These are phyloP conservation scores for Microdochium bolleyi DNA, from an alignment of 2,329 filamentous ascomycete genomes.

Conservation along the genomic window DNA sequence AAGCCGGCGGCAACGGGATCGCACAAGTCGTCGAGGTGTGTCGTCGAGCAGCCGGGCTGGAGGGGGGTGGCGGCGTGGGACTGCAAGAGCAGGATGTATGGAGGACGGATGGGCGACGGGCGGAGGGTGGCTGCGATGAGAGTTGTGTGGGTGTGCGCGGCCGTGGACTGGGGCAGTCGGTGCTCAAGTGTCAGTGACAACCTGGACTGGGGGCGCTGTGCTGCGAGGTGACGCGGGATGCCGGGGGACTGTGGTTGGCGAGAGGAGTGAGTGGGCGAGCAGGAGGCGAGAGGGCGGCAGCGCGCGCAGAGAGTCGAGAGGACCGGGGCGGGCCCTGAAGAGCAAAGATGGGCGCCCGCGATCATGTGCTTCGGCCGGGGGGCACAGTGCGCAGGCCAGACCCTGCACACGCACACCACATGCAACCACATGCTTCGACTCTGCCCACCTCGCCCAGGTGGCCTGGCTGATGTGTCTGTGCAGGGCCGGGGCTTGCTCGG, in stretches of 20 bases:
- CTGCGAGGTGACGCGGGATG: not conserved
- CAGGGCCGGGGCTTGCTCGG: too few relatives aligned
- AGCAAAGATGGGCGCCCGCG: too few relatives aligned
- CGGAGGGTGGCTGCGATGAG: not conserved
- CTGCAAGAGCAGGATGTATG: not conserved
- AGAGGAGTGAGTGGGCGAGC: not conserved
- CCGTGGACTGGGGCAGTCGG: not conserved
- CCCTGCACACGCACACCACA: too few relatives aligned
- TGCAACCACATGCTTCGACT: too few relatives aligned
- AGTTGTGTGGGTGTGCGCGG: too few relatives aligned
- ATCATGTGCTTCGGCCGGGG: too few relatives aligned
- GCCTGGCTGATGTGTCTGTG: too few relatives aligned
- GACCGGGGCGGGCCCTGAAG: too few relatives aligned
- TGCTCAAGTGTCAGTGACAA: not conserved
- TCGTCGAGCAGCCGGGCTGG: not conserved
- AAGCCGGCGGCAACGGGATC: not conserved
- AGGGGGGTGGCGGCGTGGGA: not conserved
- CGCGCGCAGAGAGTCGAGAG: too few relatives aligned
- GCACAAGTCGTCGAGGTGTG: not conserved
- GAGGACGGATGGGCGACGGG: not conserved
- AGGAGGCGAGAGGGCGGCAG: too few relatives aligned
- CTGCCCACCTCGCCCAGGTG: too few relatives aligned
- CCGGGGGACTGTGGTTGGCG: not conserved
- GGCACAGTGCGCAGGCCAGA: too few relatives aligned
- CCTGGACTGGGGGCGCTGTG: not conserved